Evolutionary conservation across 345 rosid species (phyloP), one percentile per base, ranked within the genome.

Genomic region (Ceriops decandra): DNA sequence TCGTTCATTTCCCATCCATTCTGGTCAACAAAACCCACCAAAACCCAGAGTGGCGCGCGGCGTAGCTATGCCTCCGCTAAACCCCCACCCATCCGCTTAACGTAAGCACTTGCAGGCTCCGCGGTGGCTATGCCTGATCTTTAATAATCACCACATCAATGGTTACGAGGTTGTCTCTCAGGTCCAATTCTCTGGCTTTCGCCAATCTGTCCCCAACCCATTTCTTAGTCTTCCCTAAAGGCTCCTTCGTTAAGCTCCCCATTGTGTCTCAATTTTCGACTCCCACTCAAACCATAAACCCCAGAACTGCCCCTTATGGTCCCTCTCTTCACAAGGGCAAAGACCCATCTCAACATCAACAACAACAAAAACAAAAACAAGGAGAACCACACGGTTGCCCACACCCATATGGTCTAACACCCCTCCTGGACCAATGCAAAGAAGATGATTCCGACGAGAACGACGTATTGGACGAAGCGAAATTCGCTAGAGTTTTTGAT

Each of bases 281-380:
- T 31, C 8, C 62, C 42, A 7, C 74, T 19, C 58, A 35, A 16
- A 63, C 36, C 20, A 73, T 75, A 35, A 9, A 67, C 49, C 26
- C 3, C 0, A 24, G 69, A 33, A 9, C 73, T 30, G 67, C 80
- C 31, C 82, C 85, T 2, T 90, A 93, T 59, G 97, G 96, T 7
- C 97, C 97, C 32, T 89, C 92, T 68, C 90, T 93, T 59, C 83
- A 30, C 28, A 93, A 86, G 81, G 97, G 98, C 52, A 80, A 71
- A 62, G 72, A 35, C 47, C 83, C 84, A 13, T 57, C 28, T 62
- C 58, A 35, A 27, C 53, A 22, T 62, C 58, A 35, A 27, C 53
- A 22, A 19, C 67, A 68, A 24, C 58, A 35, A 27, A 49, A 22
- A n/a, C 67, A 68, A 24, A 62, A 38, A 53, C 65, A 1, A 46